These are phyloP conservation scores for Eucalyptus marginata DNA, from an alignment of 345 rosid genomes.

Conservation along the genomic window DNA sequence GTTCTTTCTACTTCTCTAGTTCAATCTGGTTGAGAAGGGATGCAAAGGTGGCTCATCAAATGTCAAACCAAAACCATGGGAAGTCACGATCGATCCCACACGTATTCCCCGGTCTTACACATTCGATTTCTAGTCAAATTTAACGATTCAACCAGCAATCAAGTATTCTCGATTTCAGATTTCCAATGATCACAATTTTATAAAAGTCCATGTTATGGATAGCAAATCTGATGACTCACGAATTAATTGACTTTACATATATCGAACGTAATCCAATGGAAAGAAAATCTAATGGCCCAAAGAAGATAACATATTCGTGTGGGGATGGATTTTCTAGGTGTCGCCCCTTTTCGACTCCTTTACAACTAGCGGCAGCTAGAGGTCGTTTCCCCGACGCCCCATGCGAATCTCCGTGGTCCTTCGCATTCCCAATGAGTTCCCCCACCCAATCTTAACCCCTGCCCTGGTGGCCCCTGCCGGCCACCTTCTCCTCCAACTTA, in stretches of 20 bases:
- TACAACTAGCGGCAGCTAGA: neutral
- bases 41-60: neutral
- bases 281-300: neutral
- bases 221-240: neutral
- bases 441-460: neutral
- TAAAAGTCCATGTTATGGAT: neutral
- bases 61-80: neutral
- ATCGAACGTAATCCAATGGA: neutral
- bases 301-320: neutral
- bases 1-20: neutral
- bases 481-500: neutral
- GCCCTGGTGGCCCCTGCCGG: neutral
- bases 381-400: neutral
- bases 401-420: neutral
- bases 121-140: neutral
- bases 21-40: neutral
- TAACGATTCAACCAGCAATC: neutral
- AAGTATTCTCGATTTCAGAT: neutral
- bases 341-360: neutral
- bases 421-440: neutral
- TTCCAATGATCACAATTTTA: rapidly evolving
- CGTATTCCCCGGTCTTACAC: neutral
- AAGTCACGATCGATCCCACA: neutral
- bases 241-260: neutral
- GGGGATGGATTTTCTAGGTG: neutral